A percentile compares a stretch with the other conserved stretches of the same genome.
These are phyloP conservation scores for Trifolium pratense DNA, from an alignment of 306 rosid genomes.

Conservation along the genomic window DNA sequence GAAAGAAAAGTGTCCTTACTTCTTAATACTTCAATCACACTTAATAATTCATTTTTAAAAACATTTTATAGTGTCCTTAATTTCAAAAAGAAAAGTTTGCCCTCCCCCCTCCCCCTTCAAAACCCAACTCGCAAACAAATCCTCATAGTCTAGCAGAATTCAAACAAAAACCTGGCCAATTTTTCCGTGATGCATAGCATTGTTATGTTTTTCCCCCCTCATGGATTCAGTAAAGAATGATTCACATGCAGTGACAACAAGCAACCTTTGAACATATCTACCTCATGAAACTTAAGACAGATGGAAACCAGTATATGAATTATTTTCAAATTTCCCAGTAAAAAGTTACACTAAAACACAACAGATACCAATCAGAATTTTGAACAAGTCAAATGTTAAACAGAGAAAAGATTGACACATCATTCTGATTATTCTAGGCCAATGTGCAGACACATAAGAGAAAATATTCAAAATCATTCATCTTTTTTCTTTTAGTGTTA, in stretches of 20 bases:
- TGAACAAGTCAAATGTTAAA: constrained; percentile 6
- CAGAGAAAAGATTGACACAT: constrained; percentile 4
- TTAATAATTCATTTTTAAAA: too few species aligned
- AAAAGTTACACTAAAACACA: too few species aligned
- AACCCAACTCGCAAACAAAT: too few species aligned
- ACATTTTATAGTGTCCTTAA: too few species aligned
- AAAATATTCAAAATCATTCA: constrained; percentile 5
- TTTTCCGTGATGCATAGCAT: not conserved
- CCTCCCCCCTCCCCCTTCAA: too few species aligned
- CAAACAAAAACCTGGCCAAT: not conserved
- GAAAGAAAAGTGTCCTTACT: too few species aligned
- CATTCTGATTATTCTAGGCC: constrained; percentile 4
- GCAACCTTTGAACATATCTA: too few species aligned
- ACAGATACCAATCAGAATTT: not conserved
- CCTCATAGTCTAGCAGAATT: not conserved
- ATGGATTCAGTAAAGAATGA: too few species aligned
- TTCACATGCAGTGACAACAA: too few species aligned
- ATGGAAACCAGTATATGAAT: not conserved
- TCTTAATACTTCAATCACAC: too few species aligned
- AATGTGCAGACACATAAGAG: not conserved
- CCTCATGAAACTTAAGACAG: constrained; percentile 4
- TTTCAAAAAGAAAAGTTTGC: too few species aligned
- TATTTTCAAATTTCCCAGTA: not conserved
- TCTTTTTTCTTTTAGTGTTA: not conserved
- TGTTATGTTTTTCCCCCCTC: not conserved